Evolutionary conservation across 2,329 filamentous ascomycete genomes (phyloP).

Genomic region (Pyrenophora graminea): DNA sequence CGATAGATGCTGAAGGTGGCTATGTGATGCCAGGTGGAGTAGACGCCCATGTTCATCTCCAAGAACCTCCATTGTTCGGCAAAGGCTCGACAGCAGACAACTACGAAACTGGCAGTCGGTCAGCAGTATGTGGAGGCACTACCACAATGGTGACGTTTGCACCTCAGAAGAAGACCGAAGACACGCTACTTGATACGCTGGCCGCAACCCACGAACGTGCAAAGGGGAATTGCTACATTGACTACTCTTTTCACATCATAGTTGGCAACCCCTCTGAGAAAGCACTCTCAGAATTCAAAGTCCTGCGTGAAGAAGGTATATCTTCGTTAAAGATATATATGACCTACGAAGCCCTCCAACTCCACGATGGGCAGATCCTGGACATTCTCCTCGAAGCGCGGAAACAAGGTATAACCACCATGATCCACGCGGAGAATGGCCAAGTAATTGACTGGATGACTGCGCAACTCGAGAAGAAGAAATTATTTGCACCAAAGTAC

Average conservation of each 20-base stretch:
- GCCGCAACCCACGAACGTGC: conserved; percentile 51
- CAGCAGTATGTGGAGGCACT: conserved; percentile 55
- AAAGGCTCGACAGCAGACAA: conserved; percentile 48
- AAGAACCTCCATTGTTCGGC: conserved; percentile 53
- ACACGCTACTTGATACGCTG: conserved; percentile 51
- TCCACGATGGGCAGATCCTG: conserved; percentile 47
- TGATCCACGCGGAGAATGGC: conserved; percentile 61
- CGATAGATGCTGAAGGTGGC: conserved; percentile 52
- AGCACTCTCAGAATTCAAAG: conserved; percentile 44
- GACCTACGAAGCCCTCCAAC: conserved; percentile 48
- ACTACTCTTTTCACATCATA: conserved; percentile 52
- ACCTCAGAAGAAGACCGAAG: conserved; percentile 51
- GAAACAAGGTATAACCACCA: conserved; percentile 56
- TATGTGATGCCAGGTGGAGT: conserved; percentile 54
- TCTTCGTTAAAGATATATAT: conserved; percentile 52
- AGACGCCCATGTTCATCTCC: conserved; percentile 54
- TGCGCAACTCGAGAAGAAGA: conserved; percentile 55
- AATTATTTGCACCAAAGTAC: conserved; percentile 57
- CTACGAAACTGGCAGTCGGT: conserved; percentile 50
- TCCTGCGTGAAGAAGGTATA: conserved; percentile 44
- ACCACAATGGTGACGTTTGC: conserved; percentile 57
- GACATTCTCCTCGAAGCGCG: conserved; percentile 46
- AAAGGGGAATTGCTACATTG: conserved; percentile 52
- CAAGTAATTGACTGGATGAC: conserved; percentile 61
- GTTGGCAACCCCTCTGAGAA: conserved; percentile 44